These are phyloP conservation scores for Candida andamanensis DNA, from an alignment of 805 yeast genomes.

Conservation along the genomic window DNA sequence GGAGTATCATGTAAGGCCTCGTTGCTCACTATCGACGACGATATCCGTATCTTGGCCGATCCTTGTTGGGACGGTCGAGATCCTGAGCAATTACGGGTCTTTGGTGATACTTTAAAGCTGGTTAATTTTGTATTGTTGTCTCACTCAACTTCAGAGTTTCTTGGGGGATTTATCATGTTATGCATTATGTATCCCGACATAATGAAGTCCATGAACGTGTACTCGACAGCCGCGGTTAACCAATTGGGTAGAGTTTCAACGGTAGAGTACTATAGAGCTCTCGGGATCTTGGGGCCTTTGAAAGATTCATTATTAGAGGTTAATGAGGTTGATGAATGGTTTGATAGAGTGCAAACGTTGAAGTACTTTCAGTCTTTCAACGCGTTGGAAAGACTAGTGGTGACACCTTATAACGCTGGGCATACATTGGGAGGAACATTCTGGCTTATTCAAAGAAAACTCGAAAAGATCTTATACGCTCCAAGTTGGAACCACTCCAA, in stretches of 20 bases:
- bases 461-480: constrained; percentile 81
- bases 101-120: constrained; percentile 31
- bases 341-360: constrained; percentile 63
- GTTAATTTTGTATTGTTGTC: constrained; percentile 75
- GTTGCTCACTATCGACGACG: constrained; percentile 51
- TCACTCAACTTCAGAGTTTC: constrained; percentile 73
- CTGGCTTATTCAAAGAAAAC: constrained; percentile 70
- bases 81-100: constrained; percentile 27
- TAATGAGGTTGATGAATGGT: constrained; percentile 72
- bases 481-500: constrained; percentile 94
- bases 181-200: constrained; percentile 54
- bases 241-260: constrained; percentile 83
- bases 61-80: constrained; percentile 67
- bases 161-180: constrained; percentile 74
- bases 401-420: constrained; percentile 88
- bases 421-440: constrained; percentile 91
- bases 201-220: constrained; percentile 62
- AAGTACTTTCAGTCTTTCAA: constrained; percentile 76
- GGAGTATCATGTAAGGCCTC: constrained; percentile 38
- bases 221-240: constrained; percentile 84
- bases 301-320: constrained; percentile 53
- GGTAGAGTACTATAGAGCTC: constrained; percentile 71
- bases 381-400: constrained; percentile 53
- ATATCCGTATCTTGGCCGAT: constrained; percentile 56
- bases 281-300: constrained; percentile 72